Evolutionary conservation across 768 basidiomycete species (phyloP).

Genomic region (Neoboletus subvelutipes): DNA sequence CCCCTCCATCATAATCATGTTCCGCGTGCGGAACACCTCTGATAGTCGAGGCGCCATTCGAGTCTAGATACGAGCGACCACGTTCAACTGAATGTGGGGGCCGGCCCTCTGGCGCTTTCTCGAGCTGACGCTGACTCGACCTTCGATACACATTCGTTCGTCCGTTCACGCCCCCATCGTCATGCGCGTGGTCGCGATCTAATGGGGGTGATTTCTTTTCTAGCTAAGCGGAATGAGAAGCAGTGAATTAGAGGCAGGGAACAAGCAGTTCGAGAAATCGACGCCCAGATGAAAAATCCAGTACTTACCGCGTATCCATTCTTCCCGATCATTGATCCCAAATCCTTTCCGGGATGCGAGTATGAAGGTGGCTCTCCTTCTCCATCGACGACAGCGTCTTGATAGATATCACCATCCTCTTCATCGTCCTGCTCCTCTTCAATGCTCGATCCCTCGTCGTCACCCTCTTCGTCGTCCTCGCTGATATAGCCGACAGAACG

Average conservation of each 20-base stretch:
- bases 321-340: constrained; percentile 41
- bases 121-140: constrained; percentile 61
- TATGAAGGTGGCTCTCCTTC: constrained; percentile 64
- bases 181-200: constrained; percentile 7
- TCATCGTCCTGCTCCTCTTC: constrained; percentile 44
- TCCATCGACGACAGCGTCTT: constrained; percentile 36
- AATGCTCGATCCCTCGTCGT: constrained; percentile 61
- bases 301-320: constrained; percentile 65
- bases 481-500: constrained; percentile 84
- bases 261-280: not conserved
- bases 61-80: not conserved
- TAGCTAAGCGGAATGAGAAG: constrained; percentile 32
- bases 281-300: not conserved
- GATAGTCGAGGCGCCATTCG: constrained; percentile 12
- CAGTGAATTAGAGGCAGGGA: constrained; percentile 1
- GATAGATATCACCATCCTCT: constrained; percentile 49
- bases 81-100: constrained; percentile 29
- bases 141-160: constrained; percentile 33
- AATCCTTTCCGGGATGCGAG: constrained; percentile 43
- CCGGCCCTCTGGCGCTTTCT: constrained; percentile 69
- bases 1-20: constrained; percentile 12
- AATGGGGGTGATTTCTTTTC: constrained; percentile 42
- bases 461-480: constrained; percentile 63
- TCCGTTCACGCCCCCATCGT: not conserved
- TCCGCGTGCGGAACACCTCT: constrained; percentile 8